phyloP scores from a whole-genome alignment of 75 land plant species.

The Sequoiadendron giganteum region DNA sequence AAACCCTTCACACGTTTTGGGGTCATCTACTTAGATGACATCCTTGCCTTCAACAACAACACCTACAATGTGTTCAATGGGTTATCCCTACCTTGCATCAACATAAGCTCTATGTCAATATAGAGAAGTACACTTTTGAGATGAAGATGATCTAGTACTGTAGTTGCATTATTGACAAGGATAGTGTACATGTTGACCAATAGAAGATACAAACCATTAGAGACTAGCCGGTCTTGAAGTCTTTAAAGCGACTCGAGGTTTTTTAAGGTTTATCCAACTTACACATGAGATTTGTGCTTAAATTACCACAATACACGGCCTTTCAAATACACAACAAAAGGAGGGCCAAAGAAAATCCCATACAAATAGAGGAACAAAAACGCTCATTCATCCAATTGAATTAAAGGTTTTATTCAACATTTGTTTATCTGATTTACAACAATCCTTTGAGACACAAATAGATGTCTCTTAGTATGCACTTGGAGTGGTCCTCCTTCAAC shows the following conservation, averaged over 20 bases:
- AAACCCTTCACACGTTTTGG: too few species aligned
- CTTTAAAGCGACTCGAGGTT: too few species aligned
- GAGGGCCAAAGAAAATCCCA: not conserved
- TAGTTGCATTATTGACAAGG: not conserved
- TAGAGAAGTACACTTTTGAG: too few species aligned
- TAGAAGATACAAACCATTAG: not conserved
- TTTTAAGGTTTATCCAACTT: not conserved
- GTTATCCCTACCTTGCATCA: too few species aligned
- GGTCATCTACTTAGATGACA: too few species aligned
- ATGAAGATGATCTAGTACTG: not conserved
- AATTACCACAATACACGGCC: not conserved
- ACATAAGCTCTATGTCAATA: too few species aligned
- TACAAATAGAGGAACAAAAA: not conserved
- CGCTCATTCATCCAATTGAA: too few species aligned
- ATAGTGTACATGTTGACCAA: not conserved
- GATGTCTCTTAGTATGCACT: not conserved
- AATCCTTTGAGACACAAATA: not conserved
- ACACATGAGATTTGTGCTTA: not conserved
- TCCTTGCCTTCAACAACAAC: too few species aligned
- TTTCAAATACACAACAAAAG: not conserved
- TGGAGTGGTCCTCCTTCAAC: not conserved
- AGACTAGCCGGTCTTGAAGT: not conserved
- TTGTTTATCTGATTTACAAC: not conserved
- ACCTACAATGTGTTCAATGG: too few species aligned
- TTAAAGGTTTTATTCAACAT: too few species aligned